These are phyloP conservation scores for Cyberlindnera mycetangii DNA, from an alignment of 805 yeast species.

Conservation along the genomic window DNA sequence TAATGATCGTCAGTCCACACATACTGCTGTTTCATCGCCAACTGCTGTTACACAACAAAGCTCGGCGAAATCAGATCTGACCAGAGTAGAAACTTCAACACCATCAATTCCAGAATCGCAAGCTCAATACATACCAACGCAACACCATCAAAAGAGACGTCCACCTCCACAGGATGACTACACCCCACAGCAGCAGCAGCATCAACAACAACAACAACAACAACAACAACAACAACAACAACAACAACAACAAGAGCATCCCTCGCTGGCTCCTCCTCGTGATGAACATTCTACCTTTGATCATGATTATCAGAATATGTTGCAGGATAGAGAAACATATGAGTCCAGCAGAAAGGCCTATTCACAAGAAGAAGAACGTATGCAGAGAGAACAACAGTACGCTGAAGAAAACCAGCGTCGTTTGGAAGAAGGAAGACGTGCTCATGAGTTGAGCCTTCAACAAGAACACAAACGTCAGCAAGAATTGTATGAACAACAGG, in stretches of 20 bases:
- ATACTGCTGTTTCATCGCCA: slow-evolving; percentile 13
- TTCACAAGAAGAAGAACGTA: not conserved
- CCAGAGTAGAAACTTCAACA: not conserved
- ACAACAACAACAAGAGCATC: slow-evolving; percentile 10
- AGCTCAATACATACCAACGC: slow-evolving; percentile 16
- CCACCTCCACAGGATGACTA: slow-evolving; percentile 22
- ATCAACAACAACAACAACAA: no score
- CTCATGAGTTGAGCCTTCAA: not conserved
- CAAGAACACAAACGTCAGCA: not conserved
- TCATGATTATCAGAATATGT: not conserved
- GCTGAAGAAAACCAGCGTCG: slow-evolving; percentile 20
- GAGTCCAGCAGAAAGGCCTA: not conserved
- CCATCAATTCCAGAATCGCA: slow-evolving; percentile 4
- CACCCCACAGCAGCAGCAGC: slow-evolving; percentile 8
- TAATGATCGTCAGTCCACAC: slow-evolving; percentile 17
- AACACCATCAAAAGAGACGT: slow-evolving; percentile 23
- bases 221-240: no score
- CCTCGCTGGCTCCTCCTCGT: slow-evolving; percentile 15
- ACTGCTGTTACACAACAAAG: slow-evolving; percentile 10
- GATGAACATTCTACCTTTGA: slow-evolving; percentile 3
- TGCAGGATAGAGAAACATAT: not conserved
- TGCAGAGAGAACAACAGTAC: slow-evolving; percentile 3
- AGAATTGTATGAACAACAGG: slow-evolving; percentile 9
- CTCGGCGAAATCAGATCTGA: slow-evolving; percentile 7
- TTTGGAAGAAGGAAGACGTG: slow-evolving; percentile 14